Evolutionary conservation across 2,329 filamentous ascomycete species (phyloP), one percentile per base, ranked within the genome.

Genomic region (Diaporthe vexans): DNA sequence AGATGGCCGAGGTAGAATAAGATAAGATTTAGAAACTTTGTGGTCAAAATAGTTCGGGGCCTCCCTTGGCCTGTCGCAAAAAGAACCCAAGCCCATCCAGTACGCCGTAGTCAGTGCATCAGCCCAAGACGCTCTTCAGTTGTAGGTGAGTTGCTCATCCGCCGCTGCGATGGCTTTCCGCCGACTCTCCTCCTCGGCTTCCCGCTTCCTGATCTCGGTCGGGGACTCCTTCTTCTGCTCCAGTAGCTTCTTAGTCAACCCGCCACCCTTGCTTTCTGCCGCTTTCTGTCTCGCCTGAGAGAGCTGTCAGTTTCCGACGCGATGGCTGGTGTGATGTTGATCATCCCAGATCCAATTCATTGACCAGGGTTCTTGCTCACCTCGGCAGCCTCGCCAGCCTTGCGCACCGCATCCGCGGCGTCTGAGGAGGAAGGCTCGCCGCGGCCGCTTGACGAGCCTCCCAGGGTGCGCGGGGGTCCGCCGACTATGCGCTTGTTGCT

Each of bases 361-460:
- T 10, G 5, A 3, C 21, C 13, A 4, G 52, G 29, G 46, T 26
- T 37, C 48, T 24, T 7, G 19, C 19, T 65, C 83, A 97, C 95
- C 92, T 97, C 94, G 75, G 95, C 95, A 70, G 95, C 95, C 77
- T 91, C 90, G 0, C 94, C 95, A 5, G 95, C 95, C 75, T 91
- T 94, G 72, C 87, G 88, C 74, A 92, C 88, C 46, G 94, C 92
- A 70, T 79, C 79, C 43, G 78, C 78, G 76, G 75, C 77, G 54
- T 77, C 76, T 43, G 71, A 63, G 5, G 77, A 81, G 33, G 78
- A 77, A 11, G 78, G 54, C 40, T 78, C 80, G 24, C 81, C 80
- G 58, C 88, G 88, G 52, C 78, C 75, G n/a, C 80, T 8, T 24
- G 61, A 79, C n/a, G 81, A 80, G 57, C 88, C 88, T 26, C 94